These are phyloP conservation scores for Tardiomyces depauwii DNA, from an alignment of 1,139 yeast species.

Conservation along the genomic window DNA sequence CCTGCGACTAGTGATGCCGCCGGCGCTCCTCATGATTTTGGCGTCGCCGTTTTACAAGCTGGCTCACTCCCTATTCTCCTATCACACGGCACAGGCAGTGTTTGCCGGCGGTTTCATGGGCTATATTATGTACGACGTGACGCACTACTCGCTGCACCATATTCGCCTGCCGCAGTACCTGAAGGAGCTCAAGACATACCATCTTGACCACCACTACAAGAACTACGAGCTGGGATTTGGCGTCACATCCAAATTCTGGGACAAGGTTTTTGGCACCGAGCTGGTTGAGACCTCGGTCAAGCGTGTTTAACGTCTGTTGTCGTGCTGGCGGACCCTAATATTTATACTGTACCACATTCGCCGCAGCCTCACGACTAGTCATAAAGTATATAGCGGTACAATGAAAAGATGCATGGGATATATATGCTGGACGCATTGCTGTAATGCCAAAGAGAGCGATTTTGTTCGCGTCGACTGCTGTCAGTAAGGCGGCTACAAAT, in stretches of 20 bases:
- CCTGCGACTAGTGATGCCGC: slow-evolving; percentile 90
- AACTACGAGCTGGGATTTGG: slow-evolving; percentile 96
- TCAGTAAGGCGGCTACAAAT: no score
- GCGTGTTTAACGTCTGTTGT: not conserved
- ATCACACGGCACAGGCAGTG: slow-evolving; percentile 49
- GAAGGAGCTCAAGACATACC: slow-evolving; percentile 76
- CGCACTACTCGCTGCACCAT: slow-evolving; percentile 88
- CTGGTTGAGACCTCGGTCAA: slow-evolving; percentile 15
- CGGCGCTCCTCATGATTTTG: slow-evolving; percentile 56
- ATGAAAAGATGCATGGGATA: no score
- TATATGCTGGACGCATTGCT: no score
- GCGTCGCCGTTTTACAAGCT: slow-evolving; percentile 50
- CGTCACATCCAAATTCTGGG: slow-evolving; percentile 92
- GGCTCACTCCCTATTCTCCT: slow-evolving; percentile 43
- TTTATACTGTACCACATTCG: no score
- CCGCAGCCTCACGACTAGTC: no score
- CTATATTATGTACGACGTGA: slow-evolving; percentile 78
- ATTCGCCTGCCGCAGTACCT: slow-evolving; percentile 62
- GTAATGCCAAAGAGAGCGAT: no score
- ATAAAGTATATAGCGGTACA: no score
- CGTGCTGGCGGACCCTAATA: no score
- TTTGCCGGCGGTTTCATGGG: slow-evolving; percentile 96
- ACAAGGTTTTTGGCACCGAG: slow-evolving; percentile 70
- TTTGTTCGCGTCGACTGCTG: no score
- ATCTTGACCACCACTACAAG: slow-evolving; percentile 94